Evolutionary conservation across 768 basidiomycete genomes (phyloP), one percentile per base, ranked within the genome.

Genomic region (Thelephora aurantiotincta): DNA sequence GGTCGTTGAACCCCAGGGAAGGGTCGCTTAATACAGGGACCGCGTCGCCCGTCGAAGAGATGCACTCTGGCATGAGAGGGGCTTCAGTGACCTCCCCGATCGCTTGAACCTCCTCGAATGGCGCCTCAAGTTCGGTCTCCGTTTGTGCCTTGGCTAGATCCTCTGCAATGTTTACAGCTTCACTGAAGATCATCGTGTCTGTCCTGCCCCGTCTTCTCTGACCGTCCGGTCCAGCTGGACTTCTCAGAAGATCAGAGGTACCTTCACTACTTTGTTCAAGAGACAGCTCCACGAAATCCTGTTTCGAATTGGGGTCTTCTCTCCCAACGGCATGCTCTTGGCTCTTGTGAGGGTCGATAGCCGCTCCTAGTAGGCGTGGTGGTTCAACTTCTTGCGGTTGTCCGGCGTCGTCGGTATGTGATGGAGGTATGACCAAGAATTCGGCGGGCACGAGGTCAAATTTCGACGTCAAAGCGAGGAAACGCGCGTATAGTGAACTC

Each of bases 401-500:
- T 18, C 49, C 51, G 3, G 46, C 48, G 30, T 50, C 58, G 48
- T 55, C 50, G 0, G 59, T 57, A 16, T 65, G 59, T 23, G 62
- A 60, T 13, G 74, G 64, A 0, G 85, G 86, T 43, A 88, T 88
- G 58, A 89, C 82, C 38, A 93, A 72, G 61, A 93, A 88, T 48
- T 89, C 87, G 19, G 72, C 56, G 0, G 86, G 84, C 0, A 94
- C 89, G 41, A 96, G 70, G 50, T 82, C 78, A 65, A 84, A 93
- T 58, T 77, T 77, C 50, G 73, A 70, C 6, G 84, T 83, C 49
- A 94, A 75, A 11, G 81, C 82, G 48, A 92, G 74, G 69, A 94
- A 94, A 55, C 92, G 82, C 33, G 83, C 82, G 58, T 94, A 93
- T 2, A 96, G 70, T 0, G 85, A 85, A 6, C 84, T 89, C 63